These are phyloP conservation scores for Podaxis sp. DNA, from an alignment of 768 basidiomycete genomes.

Conservation along the genomic window DNA sequence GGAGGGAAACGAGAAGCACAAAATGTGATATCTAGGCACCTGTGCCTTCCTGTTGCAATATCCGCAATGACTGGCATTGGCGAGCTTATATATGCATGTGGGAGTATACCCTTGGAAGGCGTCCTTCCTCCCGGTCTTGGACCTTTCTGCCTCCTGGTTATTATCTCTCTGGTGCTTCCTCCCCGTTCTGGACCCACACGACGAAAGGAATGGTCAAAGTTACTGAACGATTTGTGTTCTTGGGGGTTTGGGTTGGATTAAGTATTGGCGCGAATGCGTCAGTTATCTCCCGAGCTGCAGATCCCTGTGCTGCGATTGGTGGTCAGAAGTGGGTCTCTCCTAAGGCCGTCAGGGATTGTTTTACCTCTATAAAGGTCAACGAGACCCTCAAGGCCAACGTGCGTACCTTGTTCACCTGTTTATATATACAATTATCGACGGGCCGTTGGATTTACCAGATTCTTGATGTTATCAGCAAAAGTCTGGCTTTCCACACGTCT, in stretches of 20 bases:
- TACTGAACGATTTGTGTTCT: not conserved
- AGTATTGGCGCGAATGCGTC: constrained; percentile 2
- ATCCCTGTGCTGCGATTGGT: constrained; percentile 55
- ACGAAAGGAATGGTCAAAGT: not conserved
- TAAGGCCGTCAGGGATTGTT: constrained; percentile 49
- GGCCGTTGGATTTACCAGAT: constrained; percentile 34
- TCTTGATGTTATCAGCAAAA: constrained; percentile 58
- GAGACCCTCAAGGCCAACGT: constrained; percentile 52
- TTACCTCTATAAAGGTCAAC: constrained; percentile 49
- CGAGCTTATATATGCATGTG: constrained; percentile 5
- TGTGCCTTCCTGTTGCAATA: not conserved
- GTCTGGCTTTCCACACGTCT: constrained; percentile 63
- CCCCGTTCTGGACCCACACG: not conserved
- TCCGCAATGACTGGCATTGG: not conserved
- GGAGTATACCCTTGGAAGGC: not conserved
- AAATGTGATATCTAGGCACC: not conserved
- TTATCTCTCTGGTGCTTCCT: not conserved
- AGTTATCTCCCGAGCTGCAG: constrained; percentile 21
- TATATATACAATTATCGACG: not conserved
- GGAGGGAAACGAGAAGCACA: not conserved
- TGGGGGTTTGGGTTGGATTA: constrained; percentile 1
- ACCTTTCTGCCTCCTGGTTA: not conserved
- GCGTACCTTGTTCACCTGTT: constrained; percentile 17
- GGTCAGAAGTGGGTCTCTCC: constrained; percentile 61
- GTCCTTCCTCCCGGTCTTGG: not conserved